Evolutionary conservation across 2,329 filamentous ascomycete species (phyloP), one percentile per base, ranked within the genome.

Genomic region (Stylonectria norvegica): DNA sequence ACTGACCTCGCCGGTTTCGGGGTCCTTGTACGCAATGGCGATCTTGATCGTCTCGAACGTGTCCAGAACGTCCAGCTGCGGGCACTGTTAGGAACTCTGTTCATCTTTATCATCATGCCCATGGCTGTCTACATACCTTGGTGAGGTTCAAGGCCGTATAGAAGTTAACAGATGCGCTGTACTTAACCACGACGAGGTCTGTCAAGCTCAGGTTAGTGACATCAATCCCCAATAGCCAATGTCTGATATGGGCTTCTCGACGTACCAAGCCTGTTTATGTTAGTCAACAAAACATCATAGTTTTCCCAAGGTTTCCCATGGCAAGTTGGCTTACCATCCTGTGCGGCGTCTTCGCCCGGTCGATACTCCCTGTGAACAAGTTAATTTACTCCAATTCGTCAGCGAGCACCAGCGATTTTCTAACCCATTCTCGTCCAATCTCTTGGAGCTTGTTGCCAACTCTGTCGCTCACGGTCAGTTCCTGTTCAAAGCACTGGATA

Each of bases 61-160:
- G 59, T 87, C 83, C 11, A 88, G 73, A n/a, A 87, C 74, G 53
- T 87, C 83, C 16, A 86, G 73, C 64, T 80, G 36, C n/a, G 40
- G 39, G 33, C 12, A 18, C 4, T 22, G 23, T 25, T 8, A 37
- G 20, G 3, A n/a, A n/a, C n/a, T n/a, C n/a, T n/a, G n/a, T n/a
- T n/a, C n/a, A n/a, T n/a, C n/a, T n/a, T n/a, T n/a, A n/a, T n/a
- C n/a, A n/a, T n/a, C n/a, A n/a, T n/a, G n/a, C n/a, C n/a, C n/a
- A n/a, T n/a, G n/a, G n/a, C 18, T 17, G 37, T 22, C 6, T 15
- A 20, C 31, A 12, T 5, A 43, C 41, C 33, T 44, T 40, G 4
- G 37, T 44, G 6, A 44, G 44, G 38, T 34, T 49, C 15, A 78
- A 57, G 25, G 70, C 63, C 2, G 79, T 81, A 66, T 85, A 85